Percentiles rank a stretch among this genome's conserved stretches.
Evolutionary conservation across 2,329 filamentous ascomycete genomes (phyloP).

Genomic region (Pseudocercospora macadamiae): DNA sequence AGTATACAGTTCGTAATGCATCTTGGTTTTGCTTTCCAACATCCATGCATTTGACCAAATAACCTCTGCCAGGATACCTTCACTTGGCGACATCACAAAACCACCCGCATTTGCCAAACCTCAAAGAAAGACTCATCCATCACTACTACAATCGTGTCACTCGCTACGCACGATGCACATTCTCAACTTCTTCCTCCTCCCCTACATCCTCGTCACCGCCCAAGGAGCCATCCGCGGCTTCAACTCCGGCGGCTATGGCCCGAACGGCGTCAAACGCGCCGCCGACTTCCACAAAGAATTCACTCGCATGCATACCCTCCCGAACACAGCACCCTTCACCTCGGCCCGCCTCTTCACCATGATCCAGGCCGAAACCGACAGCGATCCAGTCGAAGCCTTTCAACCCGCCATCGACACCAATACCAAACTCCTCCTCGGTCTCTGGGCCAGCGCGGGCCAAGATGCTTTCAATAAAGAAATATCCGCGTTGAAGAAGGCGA

Average conservation of each 20-base stretch:
- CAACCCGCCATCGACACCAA: conserved; percentile 80
- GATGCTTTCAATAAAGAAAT: conserved; percentile 72
- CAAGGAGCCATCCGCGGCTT: conserved; percentile 66
- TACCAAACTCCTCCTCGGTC: conserved; percentile 76
- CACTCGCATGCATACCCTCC: conserved; percentile 64
- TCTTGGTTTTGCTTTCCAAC: not conserved
- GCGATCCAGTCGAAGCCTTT: conserved; percentile 68
- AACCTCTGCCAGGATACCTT: not conserved
- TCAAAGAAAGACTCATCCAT: too few species aligned
- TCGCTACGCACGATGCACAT: conserved; percentile 37
- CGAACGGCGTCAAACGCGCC: conserved; percentile 61
- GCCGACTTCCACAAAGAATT: conserved; percentile 75
- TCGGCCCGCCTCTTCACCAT: conserved; percentile 69
- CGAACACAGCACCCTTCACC: conserved; percentile 52
- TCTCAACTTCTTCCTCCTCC: conserved; percentile 40
- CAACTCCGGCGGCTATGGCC: conserved; percentile 71
- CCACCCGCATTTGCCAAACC: not conserved
- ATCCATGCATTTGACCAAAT: not conserved
- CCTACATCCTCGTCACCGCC: conserved; percentile 42
- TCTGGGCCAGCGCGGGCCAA: conserved; percentile 65
- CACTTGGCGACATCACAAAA: not conserved
- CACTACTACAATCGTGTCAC: not conserved
- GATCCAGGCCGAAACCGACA: conserved; percentile 57
- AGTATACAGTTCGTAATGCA: not conserved
- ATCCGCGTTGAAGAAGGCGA: conserved; percentile 69